These are phyloP conservation scores for Penicillium sp. DNA, from an alignment of 2,329 filamentous ascomycete species.

Conservation along the genomic window DNA sequence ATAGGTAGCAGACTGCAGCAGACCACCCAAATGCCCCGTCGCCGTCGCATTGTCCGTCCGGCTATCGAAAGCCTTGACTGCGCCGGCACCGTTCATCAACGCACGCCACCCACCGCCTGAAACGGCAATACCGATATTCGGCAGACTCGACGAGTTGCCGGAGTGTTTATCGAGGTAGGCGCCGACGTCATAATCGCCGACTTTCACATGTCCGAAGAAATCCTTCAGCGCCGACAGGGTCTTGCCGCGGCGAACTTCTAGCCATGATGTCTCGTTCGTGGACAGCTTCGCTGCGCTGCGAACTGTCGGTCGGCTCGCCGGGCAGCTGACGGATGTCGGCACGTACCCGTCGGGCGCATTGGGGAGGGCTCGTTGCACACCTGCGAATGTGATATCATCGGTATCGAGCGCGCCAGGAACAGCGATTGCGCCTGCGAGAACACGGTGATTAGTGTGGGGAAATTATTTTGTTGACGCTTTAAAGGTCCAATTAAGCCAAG, in stretches of 20 bases:
- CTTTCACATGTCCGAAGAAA: conserved; percentile 68
- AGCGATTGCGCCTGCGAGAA: conserved; percentile 16
- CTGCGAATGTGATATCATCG: conserved; percentile 7
- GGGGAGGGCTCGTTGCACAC: conserved; percentile 45
- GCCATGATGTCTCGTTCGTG: conserved; percentile 69
- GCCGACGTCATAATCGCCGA: conserved; percentile 73
- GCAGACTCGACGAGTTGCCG: conserved; percentile 56
- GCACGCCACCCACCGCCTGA: conserved; percentile 86
- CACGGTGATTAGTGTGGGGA: neutral
- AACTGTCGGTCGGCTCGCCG: conserved; percentile 63
- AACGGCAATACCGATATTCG: conserved; percentile 72
- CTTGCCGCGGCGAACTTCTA: conserved; percentile 66
- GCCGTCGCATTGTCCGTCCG: conserved; percentile 62
- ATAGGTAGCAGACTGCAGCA: conserved; percentile 81
- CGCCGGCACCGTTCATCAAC: conserved; percentile 82
- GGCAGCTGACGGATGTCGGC: conserved; percentile 67
- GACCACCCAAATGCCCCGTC: conserved; percentile 70
- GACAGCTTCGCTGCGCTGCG: conserved; percentile 65
- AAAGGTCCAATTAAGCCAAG: neutral
- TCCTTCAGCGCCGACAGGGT: conserved; percentile 71
- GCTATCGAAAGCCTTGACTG: conserved; percentile 73
- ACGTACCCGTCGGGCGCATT: conserved; percentile 68
- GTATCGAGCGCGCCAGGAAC: conserved; percentile 9
- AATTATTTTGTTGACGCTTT: neutral
- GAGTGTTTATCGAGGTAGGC: conserved; percentile 64